These are phyloP conservation scores for Bipolaris bicolor DNA, from an alignment of 2,329 filamentous ascomycete genomes.

Conservation along the genomic window DNA sequence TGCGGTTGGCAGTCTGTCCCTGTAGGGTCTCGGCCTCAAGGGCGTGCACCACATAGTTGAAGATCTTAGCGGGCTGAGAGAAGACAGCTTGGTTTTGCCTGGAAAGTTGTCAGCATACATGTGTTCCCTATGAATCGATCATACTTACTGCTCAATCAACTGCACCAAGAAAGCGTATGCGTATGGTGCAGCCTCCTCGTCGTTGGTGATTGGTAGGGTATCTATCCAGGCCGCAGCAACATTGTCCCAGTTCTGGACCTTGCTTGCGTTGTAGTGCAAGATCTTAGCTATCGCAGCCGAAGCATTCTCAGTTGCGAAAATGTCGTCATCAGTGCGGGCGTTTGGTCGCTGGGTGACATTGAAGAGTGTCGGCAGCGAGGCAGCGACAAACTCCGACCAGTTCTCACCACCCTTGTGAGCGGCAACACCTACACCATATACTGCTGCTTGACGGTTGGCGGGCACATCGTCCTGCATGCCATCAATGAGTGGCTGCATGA, in stretches of 20 bases:
- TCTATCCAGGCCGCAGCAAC: constrained; percentile 86
- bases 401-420: constrained; percentile 87
- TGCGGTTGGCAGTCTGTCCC: constrained; percentile 77
- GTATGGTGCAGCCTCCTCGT: constrained; percentile 96
- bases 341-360: constrained; percentile 81
- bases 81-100: constrained; percentile 87
- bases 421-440: constrained; percentile 94
- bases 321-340: constrained; percentile 86
- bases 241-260: constrained; percentile 76
- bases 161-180: constrained; percentile 91
- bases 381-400: constrained; percentile 87
- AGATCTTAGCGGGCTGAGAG: constrained; percentile 78
- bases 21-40: constrained; percentile 90
- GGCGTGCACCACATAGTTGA: constrained; percentile 83
- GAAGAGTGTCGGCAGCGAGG: constrained; percentile 81
- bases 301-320: constrained; percentile 97
- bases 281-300: constrained; percentile 97
- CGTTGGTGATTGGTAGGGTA: constrained; percentile 88
- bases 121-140: neutral
- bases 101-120: constrained; percentile 3
- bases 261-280: constrained; percentile 82
- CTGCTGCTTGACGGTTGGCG: constrained; percentile 92
- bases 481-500: constrained; percentile 83
- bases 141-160: constrained; percentile 89
- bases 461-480: constrained; percentile 86